Evolutionary conservation across 1,284 basidiomycete genomes (phyloP).

Genomic region (Apiotrichum sp.): DNA sequence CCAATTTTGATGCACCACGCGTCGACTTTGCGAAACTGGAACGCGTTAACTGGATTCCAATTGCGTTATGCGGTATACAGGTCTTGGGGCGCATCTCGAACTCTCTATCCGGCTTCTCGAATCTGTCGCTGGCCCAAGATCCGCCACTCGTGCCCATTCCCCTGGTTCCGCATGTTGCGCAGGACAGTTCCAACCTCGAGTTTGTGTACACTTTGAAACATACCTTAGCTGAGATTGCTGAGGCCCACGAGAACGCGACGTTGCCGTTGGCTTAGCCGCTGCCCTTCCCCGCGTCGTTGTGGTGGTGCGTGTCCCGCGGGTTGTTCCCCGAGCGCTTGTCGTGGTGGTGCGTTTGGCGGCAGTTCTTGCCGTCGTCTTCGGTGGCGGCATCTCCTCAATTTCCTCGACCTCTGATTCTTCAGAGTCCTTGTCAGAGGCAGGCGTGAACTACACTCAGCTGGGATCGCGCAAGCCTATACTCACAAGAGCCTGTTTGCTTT

Average conservation of each 20-base stretch:
- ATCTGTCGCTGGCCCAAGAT: neutral
- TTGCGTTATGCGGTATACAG: too few species aligned
- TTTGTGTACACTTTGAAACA: neutral
- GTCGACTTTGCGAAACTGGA: conserved; percentile 1
- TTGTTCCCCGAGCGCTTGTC: neutral
- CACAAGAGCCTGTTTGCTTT: conserved; percentile 54
- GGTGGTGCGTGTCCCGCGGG: neutral
- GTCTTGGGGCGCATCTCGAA: too few species aligned
- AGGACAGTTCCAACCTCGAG: neutral
- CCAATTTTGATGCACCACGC: conserved; percentile 5
- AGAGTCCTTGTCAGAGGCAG: neutral
- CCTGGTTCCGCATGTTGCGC: neutral
- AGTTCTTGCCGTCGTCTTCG: conserved; percentile 1
- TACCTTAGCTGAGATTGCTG: conserved; percentile 10
- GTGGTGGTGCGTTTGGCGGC: neutral
- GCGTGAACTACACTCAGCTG: neutral
- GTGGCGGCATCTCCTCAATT: neutral
- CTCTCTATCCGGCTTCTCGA: too few species aligned
- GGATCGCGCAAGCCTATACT: conserved; percentile 12
- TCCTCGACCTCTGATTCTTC: neutral
- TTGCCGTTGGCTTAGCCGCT: neutral
- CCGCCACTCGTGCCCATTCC: neutral
- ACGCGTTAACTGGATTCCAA: neutral
- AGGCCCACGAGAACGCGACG: neutral
- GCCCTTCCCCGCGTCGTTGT: neutral